Percentiles rank a stretch among this genome's conserved stretches.
phyloP scores from a whole-genome alignment of 176 grass and related monocot species.

The Aegilops bicornis region DNA sequence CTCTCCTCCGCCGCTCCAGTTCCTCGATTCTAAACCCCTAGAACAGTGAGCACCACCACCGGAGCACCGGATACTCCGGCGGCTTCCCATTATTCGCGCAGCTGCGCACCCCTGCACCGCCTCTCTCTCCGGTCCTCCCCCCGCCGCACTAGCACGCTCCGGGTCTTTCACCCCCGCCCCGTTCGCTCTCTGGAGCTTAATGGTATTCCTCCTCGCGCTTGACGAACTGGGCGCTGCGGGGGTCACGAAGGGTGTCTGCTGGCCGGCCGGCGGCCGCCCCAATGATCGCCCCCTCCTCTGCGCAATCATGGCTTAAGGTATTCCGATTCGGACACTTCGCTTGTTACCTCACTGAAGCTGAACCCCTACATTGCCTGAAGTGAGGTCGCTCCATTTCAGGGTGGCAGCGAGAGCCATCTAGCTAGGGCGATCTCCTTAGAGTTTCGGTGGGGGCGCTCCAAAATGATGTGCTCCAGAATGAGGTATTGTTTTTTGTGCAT shows the following conservation, averaged over 20 bases:
- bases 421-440: conserved; percentile 20
- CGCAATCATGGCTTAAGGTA: conserved; percentile 41
- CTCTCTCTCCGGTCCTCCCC: conserved; percentile 11
- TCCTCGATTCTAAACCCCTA: conserved; percentile 5
- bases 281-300: conserved; percentile 22
- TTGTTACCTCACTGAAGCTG: background rate
- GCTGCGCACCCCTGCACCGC: background rate
- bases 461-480: conserved; percentile 33
- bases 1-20: background rate
- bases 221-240: conserved; percentile 4
- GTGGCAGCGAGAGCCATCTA: conserved; percentile 19
- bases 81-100: background rate
- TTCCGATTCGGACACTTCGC: background rate
- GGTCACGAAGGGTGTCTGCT: background rate
- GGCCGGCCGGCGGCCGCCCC: background rate
- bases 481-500: conserved; percentile 29
- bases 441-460: conserved; percentile 31
- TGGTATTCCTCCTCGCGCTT: background rate
- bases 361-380: background rate
- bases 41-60: background rate
- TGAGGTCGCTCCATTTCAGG: conserved; percentile 13
- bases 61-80: background rate
- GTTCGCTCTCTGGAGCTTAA: background rate
- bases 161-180: conserved; percentile 9
- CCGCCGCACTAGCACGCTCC: conserved; percentile 22